Evolutionary conservation across 192 early-diverging fungal genomes (phyloP).

Genomic region (Backusella liffmaniae): DNA sequence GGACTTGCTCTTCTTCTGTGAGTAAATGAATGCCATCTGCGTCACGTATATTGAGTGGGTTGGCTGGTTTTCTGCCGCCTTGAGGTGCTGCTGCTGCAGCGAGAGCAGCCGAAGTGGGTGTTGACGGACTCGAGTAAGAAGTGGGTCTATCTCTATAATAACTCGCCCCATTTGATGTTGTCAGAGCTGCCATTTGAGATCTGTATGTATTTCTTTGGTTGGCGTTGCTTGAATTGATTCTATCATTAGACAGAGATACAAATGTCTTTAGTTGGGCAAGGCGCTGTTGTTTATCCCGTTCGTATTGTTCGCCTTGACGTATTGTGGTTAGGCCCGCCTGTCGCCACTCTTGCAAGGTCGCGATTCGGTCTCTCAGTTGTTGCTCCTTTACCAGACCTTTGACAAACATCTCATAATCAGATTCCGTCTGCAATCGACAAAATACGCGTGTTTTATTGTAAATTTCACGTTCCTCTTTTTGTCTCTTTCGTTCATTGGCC

Average conservation of each 20-base stretch:
- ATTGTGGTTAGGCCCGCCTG: conserved; percentile 83
- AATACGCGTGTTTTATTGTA: conserved; percentile 78
- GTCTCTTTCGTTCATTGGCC: conserved; percentile 74
- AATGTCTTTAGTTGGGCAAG: conserved; percentile 33
- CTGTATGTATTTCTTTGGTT: conserved; percentile 39
- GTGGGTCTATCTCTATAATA: conserved; percentile 33
- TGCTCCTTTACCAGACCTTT: conserved; percentile 77
- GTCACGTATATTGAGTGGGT: conserved; percentile 73
- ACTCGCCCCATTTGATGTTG: conserved; percentile 18
- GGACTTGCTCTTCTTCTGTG: conserved; percentile 67
- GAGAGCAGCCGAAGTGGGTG: conserved; percentile 15
- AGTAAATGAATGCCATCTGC: conserved; percentile 90
- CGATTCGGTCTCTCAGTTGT: conserved; percentile 73
- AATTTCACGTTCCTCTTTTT: conserved; percentile 89
- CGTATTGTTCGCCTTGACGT: conserved; percentile 73
- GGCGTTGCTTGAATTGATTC: conserved; percentile 29
- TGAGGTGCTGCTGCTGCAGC: conserved; percentile 14
- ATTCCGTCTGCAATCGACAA: conserved; percentile 78
- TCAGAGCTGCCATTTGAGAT: conserved; percentile 40
- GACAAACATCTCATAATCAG: conserved; percentile 80
- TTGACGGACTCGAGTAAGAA: background rate
- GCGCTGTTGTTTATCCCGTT: conserved; percentile 59
- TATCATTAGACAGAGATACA: conserved; percentile 26
- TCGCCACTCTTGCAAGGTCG: conserved; percentile 86
- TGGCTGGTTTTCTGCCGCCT: conserved; percentile 40